Conservation (phyloP, 306 rosid species). For the Prunus mongolica region DNA sequence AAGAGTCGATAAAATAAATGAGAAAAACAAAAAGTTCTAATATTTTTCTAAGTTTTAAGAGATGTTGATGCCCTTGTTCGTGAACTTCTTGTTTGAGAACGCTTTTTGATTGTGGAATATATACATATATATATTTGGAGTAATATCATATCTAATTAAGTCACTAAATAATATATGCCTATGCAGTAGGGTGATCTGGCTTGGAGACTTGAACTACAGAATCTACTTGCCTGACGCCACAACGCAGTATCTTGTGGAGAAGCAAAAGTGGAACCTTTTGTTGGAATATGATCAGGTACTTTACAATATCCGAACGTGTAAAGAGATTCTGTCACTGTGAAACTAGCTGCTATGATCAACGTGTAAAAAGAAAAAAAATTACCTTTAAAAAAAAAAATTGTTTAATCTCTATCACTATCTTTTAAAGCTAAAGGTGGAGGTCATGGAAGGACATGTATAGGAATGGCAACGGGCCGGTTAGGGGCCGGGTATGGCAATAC, state of each 20-base stretch:
- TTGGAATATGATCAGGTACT: constrained; percentile 61
- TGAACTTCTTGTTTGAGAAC: too few species aligned
- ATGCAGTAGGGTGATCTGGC: constrained; percentile 55
- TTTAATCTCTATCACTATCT: background rate
- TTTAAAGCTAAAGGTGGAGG: constrained; percentile 11
- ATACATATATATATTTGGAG: too few species aligned
- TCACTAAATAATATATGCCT: background rate
- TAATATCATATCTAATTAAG: background rate
- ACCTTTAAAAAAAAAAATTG: too few species aligned
- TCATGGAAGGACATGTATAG: constrained; percentile 10
- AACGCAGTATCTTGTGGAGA: constrained; percentile 42
- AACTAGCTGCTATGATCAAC: background rate
- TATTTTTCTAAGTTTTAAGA: too few species aligned
- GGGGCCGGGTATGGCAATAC: too few species aligned
- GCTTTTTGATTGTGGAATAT: too few species aligned
- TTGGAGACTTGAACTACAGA: constrained; percentile 70
- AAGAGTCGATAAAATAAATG: too few species aligned
- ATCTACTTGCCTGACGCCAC: constrained; percentile 51
- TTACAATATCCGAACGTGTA: background rate
- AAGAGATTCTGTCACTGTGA: background rate
- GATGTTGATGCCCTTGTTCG: too few species aligned
- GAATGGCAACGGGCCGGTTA: too few species aligned
- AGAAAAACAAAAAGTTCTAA: too few species aligned
- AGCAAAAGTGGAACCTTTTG: constrained; percentile 44
- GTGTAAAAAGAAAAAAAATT: background rate